Base-by-base conservation (phyloP, 2,329 filamentous ascomycete species). In the Aureobasidium sp. region DNA sequence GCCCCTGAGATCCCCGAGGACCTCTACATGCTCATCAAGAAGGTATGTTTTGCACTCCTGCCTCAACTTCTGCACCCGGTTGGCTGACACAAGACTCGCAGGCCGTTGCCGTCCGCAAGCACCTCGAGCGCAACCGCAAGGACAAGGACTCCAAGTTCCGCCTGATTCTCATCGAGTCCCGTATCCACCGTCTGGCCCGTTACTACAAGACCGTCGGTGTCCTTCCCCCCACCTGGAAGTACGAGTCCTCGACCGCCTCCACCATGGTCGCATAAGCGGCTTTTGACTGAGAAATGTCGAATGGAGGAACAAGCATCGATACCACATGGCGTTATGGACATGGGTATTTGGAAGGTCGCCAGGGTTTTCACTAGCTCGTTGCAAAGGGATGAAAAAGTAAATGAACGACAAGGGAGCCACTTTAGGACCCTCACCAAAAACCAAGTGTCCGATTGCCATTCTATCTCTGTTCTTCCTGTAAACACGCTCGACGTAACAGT, bases 111-210 rank as follows among this genome's bases (percentile, higher is more conserved):
- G 94, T 99, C 83, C 93, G 94, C 83, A 99, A 99, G 90, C 95
- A 99, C 83, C 90, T 99, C 71, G 91, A 96, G 87, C 90, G 90
- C 81, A 99, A 99, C 88, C 93, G 94, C 82, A 99, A 99, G 87
- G 94, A 99, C 86, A 95, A 91, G 85, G 94, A 99, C 85, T 90
- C 88, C 84, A 99, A 99, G 86, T 99, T 99, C 90, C 93, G 94
- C 77, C 90, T 99, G 69, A 99, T 99, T 93, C 89, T 99, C 73
- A 95, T 99, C 81, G 94, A 99, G 86, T 97, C 94, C 77, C 90
- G 95, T 81, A 97, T 99, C 81, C 94, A 99, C 89, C 93, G 94
- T 83, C 89, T 99, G 71, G 94, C 91, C 76, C 89, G 94, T 72
- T 97, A 97, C 89, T 99, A 97, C 90, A 97, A 96, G 89, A 93